phyloP scores from a whole-genome alignment of 495 filamentous ascomycete species.

The Hypoxylon crocopeplum region DNA sequence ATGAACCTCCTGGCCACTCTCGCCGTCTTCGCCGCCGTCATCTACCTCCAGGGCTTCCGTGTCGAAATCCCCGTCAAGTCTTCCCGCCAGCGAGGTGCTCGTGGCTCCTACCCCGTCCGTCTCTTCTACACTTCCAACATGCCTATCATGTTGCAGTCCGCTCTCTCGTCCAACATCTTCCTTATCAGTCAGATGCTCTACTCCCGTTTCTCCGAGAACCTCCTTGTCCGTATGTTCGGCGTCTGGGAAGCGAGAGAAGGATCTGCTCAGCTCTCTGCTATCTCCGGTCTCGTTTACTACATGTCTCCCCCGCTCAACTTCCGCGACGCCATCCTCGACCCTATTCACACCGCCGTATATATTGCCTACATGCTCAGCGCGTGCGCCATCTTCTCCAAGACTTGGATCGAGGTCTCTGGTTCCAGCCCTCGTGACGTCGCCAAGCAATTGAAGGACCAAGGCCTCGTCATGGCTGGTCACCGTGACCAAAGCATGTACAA shows the following conservation, averaged over 20 bases:
- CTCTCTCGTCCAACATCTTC: constrained; percentile 98
- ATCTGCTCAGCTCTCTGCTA: constrained; percentile 90
- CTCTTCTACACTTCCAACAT: constrained; percentile 92
- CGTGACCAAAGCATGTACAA: constrained; percentile 99
- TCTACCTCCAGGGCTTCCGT: constrained; percentile 99
- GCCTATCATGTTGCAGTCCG: constrained; percentile 99
- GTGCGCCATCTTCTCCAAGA: constrained; percentile 99
- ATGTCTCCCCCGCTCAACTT: constrained; percentile 99
- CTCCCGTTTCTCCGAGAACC: constrained; percentile 97
- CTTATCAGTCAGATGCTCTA: constrained; percentile 98
- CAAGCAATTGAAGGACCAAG: constrained; percentile 99
- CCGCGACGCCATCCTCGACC: constrained; percentile 93
- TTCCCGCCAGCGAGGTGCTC: constrained; percentile 96
- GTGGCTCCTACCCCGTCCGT: constrained; percentile 80
- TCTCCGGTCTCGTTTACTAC: constrained; percentile 95
- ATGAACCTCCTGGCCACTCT: constrained; percentile 97
- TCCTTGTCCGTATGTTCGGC: constrained; percentile 93
- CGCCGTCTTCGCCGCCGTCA: constrained; percentile 92
- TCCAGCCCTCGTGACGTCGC: constrained; percentile 97
- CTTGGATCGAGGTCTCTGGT: constrained; percentile 99
- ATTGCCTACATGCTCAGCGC: constrained; percentile 96
- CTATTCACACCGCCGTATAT: constrained; percentile 95
- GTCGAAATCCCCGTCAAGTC: constrained; percentile 99
- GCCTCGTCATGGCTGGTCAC: constrained; percentile 98
- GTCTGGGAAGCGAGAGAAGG: constrained; percentile 98